Conservation (phyloP, 2,329 filamentous ascomycete species). For the Sporothrix dimorphospora region DNA sequence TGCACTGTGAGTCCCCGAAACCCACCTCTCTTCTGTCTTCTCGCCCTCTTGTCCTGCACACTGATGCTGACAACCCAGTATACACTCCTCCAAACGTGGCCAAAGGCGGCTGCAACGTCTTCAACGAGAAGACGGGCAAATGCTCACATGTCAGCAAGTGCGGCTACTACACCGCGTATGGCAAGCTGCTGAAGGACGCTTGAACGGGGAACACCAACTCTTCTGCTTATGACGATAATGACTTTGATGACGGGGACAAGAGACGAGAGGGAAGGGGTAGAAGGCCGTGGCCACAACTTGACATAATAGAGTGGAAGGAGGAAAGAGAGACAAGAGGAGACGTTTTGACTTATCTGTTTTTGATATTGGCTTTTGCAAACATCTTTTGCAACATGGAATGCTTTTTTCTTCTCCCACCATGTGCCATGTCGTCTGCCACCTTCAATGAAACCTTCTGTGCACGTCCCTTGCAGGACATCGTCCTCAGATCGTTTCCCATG, state of each 20-base stretch:
- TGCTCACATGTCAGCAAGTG: slow-evolving; percentile 71
- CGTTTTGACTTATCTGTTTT: slow-evolving; percentile 11
- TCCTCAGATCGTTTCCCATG: neutral
- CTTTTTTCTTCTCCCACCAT: neutral
- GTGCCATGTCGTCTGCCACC: slow-evolving; percentile 8
- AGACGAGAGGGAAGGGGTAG: neutral
- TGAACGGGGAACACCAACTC: neutral
- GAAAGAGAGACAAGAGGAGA: slow-evolving; percentile 9
- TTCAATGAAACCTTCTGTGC: neutral
- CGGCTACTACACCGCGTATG: slow-evolving; percentile 70
- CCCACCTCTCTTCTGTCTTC: neutral
- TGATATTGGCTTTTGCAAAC: neutral
- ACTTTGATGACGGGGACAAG: slow-evolving; percentile 8
- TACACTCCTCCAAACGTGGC: slow-evolving; percentile 91
- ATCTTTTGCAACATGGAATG: neutral
- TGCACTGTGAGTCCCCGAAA: slow-evolving; percentile 69
- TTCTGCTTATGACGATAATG: slow-evolving; percentile 22
- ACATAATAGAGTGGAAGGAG: neutral
- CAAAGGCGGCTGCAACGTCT: slow-evolving; percentile 78
- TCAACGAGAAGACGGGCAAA: slow-evolving; percentile 75
- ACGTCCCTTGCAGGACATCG: neutral
- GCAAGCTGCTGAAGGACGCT: slow-evolving; percentile 45
- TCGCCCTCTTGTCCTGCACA: neutral
- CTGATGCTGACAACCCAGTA: slow-evolving; percentile 48
- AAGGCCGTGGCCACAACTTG: neutral